Evolutionary conservation across 495 filamentous ascomycete genomes (phyloP).

Genomic region (Neurospora terricola): DNA sequence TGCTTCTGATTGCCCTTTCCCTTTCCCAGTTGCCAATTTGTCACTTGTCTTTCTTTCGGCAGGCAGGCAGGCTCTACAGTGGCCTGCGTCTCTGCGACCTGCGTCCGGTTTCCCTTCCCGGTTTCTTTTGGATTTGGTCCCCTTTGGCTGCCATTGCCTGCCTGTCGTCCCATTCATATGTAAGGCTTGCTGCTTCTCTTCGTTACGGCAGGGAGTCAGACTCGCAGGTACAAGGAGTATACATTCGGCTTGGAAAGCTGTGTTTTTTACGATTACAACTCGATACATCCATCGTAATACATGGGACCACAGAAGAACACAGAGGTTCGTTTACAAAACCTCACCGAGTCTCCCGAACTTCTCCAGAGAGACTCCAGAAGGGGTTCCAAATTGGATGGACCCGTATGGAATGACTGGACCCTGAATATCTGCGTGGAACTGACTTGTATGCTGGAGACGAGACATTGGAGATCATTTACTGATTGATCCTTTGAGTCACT

Average conservation of each 20-base stretch:
- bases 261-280: neutral
- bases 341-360: neutral
- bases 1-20: too few species aligned
- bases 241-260: neutral
- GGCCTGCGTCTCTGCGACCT: neutral
- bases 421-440: neutral
- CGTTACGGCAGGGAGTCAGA: neutral
- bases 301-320: neutral
- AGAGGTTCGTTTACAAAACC: neutral
- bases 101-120: neutral
- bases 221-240: neutral
- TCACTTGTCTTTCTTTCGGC: too few species aligned
- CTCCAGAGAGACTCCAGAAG: too few species aligned
- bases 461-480: too few species aligned
- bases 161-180: neutral
- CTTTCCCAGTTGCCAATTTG: too few species aligned
- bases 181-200: neutral
- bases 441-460: too few species aligned
- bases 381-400: neutral
- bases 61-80: too few species aligned
- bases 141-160: neutral
- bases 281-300: neutral
- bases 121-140: neutral
- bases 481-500: neutral
- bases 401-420: neutral